Base-by-base conservation (phyloP, 1,284 basidiomycete species). In the Caloboletus firmus region DNA sequence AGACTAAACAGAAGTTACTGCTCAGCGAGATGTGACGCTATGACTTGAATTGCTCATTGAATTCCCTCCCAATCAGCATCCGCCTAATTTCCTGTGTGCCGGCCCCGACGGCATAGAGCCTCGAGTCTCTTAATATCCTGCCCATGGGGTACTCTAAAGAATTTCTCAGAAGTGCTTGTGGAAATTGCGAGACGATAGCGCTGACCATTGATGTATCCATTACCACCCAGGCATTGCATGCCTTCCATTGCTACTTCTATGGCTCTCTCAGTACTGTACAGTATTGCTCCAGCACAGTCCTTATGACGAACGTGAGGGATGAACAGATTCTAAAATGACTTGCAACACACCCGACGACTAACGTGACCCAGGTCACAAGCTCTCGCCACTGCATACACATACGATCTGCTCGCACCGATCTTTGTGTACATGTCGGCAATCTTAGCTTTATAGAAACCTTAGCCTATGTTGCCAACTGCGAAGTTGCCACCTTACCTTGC, bases 391-490 rank as follows among this genome's bases (percentile, higher is more conserved):
- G 93, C 89, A 71, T 98, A 98, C 43, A 96, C 93, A 70, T 97
- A 97, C 30, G 92, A 81, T 51, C 95, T 79, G 53, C 91, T 90
- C 5, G 95, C 91, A 62, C 87, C 91, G 48, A 98, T 76, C 70
- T 91, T 93, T 18, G 95, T 97, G 70, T 97, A 98, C 95, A 98
- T 98, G 72, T 98, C 95, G 65, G 88, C 89, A 47, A 90, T 84
- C 66, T 90, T 90, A 51, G 78, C 87, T 89, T 59, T 40, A 40
- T 13, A n/a, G 18, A 17, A 39, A 43, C n/a, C 10, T 58, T 4
- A 55, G 32, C 12, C 20, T 17, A 35, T 24, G 42, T 30, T 22
- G 13, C 31, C 35, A 20, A 45, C 11, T 28, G 18, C 4, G 10
- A 22, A 20, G 11, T 5, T 17, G 17, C 37, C 13, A 12, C 24